Evolutionary conservation across 2,329 filamentous ascomycete species (phyloP), one percentile per base, ranked within the genome.

Genomic region (Talaromyces sp.): DNA sequence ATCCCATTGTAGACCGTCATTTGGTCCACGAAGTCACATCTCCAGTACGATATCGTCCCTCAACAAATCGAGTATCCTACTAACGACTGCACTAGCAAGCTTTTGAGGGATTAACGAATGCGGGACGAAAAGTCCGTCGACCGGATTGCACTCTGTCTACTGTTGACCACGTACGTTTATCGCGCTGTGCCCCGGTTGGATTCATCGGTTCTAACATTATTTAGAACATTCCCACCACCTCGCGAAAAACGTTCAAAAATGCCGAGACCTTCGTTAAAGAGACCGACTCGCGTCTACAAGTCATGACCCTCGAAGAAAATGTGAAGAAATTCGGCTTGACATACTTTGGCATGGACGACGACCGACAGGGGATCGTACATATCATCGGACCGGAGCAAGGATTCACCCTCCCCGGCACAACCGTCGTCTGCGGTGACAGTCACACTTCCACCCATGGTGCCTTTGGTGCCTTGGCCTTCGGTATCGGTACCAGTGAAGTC

Each of bases 1-100:
- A 78, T 69, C 27, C 65, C 59, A 58, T 54, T 66, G 65, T 73
- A 93, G 92, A 96, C 81, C 88, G 95, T 79, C 95, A 99, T 84
- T 86, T 99, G 68, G 93, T 98, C 68, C 95, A 99, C 78, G 95
- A 99, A 84, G 95, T 99, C 77, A 99, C 95, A 73, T 97, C 94
- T 73, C 95, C 95, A 69, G 91, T 93, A 64, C 19, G 31, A 29
- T 58, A 58, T 43, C 47, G 43, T 53, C n/a, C 11, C 22, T 34
- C 40, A 25, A 53, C 59, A 38, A 61, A 29, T 25, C 17, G 27
- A 53, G 22, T 22, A 1, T n/a, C 11, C 4, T 19, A 61, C 65
- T 73, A 47, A 73, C 67, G 63, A 54, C 36, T 10, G 29, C 45
- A 63, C 15, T 54, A 93, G 89, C 95, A 98, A 92, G 95, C 95